Evolutionary conservation across 345 rosid genomes (phyloP).

Genomic region (Boechera divaricarpa): DNA sequence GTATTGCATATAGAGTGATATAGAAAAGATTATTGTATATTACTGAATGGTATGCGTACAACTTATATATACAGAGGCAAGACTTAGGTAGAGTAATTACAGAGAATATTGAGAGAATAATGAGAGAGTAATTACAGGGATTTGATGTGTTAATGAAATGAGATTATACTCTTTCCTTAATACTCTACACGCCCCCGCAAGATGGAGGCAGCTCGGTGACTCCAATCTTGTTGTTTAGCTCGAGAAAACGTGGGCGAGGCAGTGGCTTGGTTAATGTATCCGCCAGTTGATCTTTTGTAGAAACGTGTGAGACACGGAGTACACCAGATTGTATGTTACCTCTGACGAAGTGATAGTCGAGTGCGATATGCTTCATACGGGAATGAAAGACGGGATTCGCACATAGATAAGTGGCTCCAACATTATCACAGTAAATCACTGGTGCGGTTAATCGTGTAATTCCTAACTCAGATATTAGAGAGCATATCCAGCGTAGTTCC

Average conservation of each 20-base stretch:
- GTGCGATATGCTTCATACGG: not conserved
- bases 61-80: too few species aligned
- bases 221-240: not conserved
- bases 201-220: not conserved
- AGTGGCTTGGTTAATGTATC: not conserved
- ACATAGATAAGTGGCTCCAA: not conserved
- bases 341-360: not conserved
- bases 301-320: not conserved
- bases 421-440: not conserved
- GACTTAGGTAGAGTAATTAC: too few species aligned
- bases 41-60: too few species aligned
- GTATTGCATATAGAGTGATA: conserved; percentile 53
- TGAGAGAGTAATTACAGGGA: too few species aligned
- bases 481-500: too few species aligned
- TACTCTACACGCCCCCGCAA: not conserved
- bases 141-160: too few species aligned
- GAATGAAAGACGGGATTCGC: not conserved
- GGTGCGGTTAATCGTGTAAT: fast-evolving
- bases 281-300: not conserved
- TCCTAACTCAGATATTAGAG: fast-evolving
- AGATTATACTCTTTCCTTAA: too few species aligned
- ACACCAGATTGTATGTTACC: not conserved
- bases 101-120: too few species aligned
- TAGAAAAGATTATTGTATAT: too few species aligned
- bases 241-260: fast-evolving